Base-by-base conservation (phyloP, 768 basidiomycete genomes). In the Termitomyces sp. region DNA sequence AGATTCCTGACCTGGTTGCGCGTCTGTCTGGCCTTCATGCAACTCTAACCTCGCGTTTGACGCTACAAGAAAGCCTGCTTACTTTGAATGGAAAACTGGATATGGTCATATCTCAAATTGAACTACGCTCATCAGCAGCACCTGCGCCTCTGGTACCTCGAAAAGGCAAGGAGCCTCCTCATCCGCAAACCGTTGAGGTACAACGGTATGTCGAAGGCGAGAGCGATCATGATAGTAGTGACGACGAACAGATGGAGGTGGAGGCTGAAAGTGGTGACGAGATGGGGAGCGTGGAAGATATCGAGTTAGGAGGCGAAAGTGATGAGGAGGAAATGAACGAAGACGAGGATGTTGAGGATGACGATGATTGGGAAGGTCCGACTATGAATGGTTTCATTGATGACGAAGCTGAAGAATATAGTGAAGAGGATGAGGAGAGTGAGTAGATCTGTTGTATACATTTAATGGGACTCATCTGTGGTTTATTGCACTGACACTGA, bases 1-100 rank as follows among this genome's bases (percentile, higher is more conserved):
- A 98, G 94, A 89, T 98, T 72, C 96, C 96, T 5, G 92, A 95
- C 62, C 79, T 99, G 14, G 91, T 98, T 22, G 82, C 87, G 36
- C 86, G 92, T 35, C 82, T 99, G 18, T 86, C 95, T 3, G 86
- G 85, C 5, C 79, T 99, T 22, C 92, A 96, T 72, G 75, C 88
- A 20, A 87, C 88, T 5, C 77, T 99, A 41, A 84, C 88, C 3
- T 79, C 87, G 33, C 85, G 97, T 22, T 74, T 97, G 35, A 79
- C 86, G 26, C 74, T 98, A 47, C 91, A 97, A 61, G 88, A 93
- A 61, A 90, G 86, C 57, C 78, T 99, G 20, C 77, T 95, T 10
- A 85, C 90, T 2, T 78, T 99, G 43, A 90, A 86, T 58, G 97
- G 97, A 28, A 85, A 93, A 56, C 78, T 98, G 30, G 96, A 98